Conservation (phyloP, 345 rosid genomes). For the Citropsis articulata region DNA sequence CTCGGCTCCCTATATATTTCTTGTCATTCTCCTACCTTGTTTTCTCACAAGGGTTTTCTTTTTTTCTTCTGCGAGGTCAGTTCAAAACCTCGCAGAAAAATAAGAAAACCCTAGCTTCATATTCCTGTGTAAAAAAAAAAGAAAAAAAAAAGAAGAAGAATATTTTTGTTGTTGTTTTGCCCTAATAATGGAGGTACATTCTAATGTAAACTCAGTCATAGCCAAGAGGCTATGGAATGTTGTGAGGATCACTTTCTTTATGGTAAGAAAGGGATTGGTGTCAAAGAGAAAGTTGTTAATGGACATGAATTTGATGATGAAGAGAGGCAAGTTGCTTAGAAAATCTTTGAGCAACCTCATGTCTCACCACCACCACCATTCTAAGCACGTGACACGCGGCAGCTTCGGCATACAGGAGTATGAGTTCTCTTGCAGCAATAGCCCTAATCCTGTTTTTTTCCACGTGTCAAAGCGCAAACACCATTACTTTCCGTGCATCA, state of each 20-base stretch:
- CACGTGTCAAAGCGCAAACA: slow-evolving; percentile 36
- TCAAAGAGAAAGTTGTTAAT: slow-evolving; percentile 54
- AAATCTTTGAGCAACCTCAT: slow-evolving; percentile 41
- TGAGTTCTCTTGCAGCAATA: slow-evolving; percentile 65
- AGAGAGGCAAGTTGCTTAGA: slow-evolving; percentile 46
- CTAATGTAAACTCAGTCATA: slow-evolving; percentile 24
- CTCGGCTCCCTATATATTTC: slow-evolving; percentile 23
- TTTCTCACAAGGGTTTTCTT: slow-evolving; percentile 30
- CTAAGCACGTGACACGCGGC: slow-evolving; percentile 26
- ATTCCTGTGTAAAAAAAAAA: no score
- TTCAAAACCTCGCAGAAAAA: slow-evolving; percentile 42
- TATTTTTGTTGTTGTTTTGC: not conserved
- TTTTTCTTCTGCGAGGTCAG: slow-evolving; percentile 48
- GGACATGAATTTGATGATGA: slow-evolving; percentile 59
- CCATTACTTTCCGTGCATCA: slow-evolving; percentile 52
- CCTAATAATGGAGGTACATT: slow-evolving; percentile 28
- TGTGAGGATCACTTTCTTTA: slow-evolving; percentile 42
- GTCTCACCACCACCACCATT: slow-evolving; percentile 21
- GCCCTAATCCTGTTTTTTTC: slow-evolving; percentile 60
- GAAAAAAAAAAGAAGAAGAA: not conserved
- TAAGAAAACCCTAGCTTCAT: slow-evolving; percentile 30
- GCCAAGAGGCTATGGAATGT: slow-evolving; percentile 54
- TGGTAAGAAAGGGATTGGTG: slow-evolving; percentile 45
- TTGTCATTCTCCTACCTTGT: not conserved
- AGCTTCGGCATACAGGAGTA: slow-evolving; percentile 53